phyloP scores from a whole-genome alignment of 108 stramenopile genomes.

The Discostella pseudostelligera region DNA sequence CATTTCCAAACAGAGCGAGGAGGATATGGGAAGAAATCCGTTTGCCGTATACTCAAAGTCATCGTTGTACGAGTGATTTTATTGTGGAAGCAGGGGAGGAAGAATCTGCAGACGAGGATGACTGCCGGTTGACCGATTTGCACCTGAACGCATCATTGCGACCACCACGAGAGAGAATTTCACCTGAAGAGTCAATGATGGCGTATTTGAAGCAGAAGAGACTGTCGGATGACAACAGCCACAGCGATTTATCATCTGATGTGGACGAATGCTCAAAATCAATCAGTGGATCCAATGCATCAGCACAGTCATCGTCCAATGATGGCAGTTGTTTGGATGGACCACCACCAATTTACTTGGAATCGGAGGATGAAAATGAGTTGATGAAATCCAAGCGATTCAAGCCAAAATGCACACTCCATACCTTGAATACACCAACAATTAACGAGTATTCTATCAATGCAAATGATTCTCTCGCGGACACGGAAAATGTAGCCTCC shows the following conservation, averaged over 20 bases:
- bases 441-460: no score
- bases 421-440: no score
- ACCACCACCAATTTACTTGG: slow-evolving; percentile 21
- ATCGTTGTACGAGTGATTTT: slow-evolving; percentile 59
- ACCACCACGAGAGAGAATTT: slow-evolving; percentile 7
- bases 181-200: slow-evolving; percentile 24
- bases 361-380: slow-evolving; percentile 33
- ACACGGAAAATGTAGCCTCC: no score
- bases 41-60: slow-evolving; percentile 47
- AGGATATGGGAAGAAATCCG: slow-evolving; percentile 54
- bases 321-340: slow-evolving; percentile 17
- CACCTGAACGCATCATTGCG: no score
- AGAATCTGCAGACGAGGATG: slow-evolving; percentile 41
- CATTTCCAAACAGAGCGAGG: slow-evolving; percentile 48
- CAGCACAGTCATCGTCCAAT: neutral
- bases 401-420: no score
- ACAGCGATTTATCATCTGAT: no score
- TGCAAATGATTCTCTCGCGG: no score
- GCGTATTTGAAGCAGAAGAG: slow-evolving; percentile 5
- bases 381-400: slow-evolving; percentile 21
- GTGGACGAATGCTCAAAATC: no score
- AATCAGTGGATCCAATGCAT: neutral
- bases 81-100: slow-evolving; percentile 54
- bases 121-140: slow-evolving; percentile 29
- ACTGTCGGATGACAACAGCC: no score